A percentile compares a stretch with the other conserved stretches of the same genome.
Conservation (phyloP, 768 basidiomycete genomes). For the Roridomyces roridus region DNA sequence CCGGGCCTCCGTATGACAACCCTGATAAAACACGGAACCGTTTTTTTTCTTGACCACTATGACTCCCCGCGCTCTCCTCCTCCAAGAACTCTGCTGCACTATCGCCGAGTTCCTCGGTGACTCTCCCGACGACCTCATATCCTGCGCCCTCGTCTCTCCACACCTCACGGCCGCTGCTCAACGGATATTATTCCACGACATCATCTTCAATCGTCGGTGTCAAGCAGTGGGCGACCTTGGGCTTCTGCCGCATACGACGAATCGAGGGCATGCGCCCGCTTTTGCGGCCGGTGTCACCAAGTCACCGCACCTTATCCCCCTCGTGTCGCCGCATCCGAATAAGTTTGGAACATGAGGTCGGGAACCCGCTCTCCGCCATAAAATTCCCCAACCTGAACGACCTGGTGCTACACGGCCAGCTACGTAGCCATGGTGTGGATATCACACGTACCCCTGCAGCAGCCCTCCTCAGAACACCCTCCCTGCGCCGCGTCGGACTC, state of each 20-base stretch:
- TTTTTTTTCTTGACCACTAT: no score
- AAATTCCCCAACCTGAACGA: slow-evolving; percentile 8
- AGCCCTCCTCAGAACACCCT: background rate
- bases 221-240: slow-evolving; percentile 2
- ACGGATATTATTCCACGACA: slow-evolving; percentile 7
- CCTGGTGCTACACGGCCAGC: background rate
- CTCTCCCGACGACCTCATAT: slow-evolving; percentile 1
- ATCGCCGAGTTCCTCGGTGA: background rate
- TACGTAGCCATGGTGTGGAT: background rate
- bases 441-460: background rate
- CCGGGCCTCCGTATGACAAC: no score
- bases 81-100: background rate
- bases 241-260: background rate
- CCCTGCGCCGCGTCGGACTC: background rate
- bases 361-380: background rate
- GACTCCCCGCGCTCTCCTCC: background rate
- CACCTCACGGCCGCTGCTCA: slow-evolving; percentile 3
- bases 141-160: background rate
- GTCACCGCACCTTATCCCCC: background rate
- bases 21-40: no score
- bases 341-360: background rate
- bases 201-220: slow-evolving; percentile 12
- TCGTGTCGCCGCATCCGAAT: slow-evolving; percentile 5
- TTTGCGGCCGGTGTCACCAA: background rate
- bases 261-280: background rate